Conservation (phyloP, 2,329 filamentous ascomycete species). For the Tolypocladium sp. region DNA sequence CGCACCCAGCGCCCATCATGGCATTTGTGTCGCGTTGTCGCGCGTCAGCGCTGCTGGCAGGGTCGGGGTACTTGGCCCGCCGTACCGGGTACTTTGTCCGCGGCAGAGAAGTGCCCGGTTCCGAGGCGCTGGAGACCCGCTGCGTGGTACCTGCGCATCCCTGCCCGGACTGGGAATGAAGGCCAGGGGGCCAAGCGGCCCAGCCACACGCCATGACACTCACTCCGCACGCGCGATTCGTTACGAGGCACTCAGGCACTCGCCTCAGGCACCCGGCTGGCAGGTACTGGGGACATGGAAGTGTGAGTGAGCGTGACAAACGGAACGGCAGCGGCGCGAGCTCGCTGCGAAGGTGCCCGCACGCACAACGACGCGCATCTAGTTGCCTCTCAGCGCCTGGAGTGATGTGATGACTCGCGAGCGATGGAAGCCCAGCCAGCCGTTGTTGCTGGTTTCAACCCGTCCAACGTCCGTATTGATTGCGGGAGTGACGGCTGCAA, state of each 20-base stretch:
- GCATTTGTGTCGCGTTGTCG: background rate
- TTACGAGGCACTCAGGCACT: background rate
- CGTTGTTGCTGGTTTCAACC: background rate
- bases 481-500: background rate
- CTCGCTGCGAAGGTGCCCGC: background rate
- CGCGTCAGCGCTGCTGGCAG: background rate
- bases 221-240: background rate
- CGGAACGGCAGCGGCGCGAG: background rate
- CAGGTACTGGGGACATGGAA: background rate
- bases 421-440: background rate
- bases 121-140: constrained; percentile 2
- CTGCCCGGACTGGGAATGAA: background rate
- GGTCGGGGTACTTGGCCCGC: background rate
- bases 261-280: background rate
- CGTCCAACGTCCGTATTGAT: background rate
- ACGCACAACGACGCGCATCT: background rate
- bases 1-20: background rate
- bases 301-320: background rate
- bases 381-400: background rate
- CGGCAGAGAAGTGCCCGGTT: constrained; percentile 2
- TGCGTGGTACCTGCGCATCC: constrained; percentile 3
- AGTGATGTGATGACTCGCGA: background rate
- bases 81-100: background rate
- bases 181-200: background rate
- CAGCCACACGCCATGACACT: background rate